Evolutionary conservation across 805 yeast species (phyloP), one percentile per base, ranked within the genome.

Genomic region (Ogataea siamensis): DNA sequence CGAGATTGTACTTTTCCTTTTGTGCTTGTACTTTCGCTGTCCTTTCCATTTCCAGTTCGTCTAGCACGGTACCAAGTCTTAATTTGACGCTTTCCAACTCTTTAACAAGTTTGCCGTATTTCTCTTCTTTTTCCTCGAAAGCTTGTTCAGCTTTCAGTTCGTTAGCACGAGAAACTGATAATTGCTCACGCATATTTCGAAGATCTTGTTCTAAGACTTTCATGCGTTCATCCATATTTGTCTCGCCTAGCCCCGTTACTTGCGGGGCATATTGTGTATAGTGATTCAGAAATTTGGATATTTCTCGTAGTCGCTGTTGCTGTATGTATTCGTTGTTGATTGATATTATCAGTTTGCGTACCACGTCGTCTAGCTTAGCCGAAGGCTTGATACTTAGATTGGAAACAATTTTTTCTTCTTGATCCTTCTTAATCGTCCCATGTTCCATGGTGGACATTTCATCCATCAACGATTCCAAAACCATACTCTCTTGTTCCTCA

Each of bases 361-460:
- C 71, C 5, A 81, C 69, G 34, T 71, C 71, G 25, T 78, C 79
- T 37, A 83, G 60, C 29, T 67, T 73, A 1, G 77, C 66, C 12
- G 80, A 67, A 10, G 77, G 74, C 3, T 80, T 76, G 22, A 82
- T 70, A 37, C 76, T 76, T 22, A 83, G 70, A 49, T 80, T 80
- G 19, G 70, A 72, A 49, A 73, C 76, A 28, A 79, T 71, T 1
- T 84, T 68, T 68, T 26, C 43, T 16, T 34, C 73, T 68, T 42
- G 76, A 57, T 26, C 66, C 60, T 43, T 75, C 4, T n/a, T 19
- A 32, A 8, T 32, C 18, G 13, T 43, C 29, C 24, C 49, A 5
- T 46, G 27, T 23, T 38, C 49, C 8, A 42, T 31, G 7, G 25
- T 31, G 0, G 71, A 66, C 13, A 63, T 51, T 14, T 50, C 56